Evolutionary conservation across 768 basidiomycete species (phyloP).

Genomic region (Suillus subaureus): DNA sequence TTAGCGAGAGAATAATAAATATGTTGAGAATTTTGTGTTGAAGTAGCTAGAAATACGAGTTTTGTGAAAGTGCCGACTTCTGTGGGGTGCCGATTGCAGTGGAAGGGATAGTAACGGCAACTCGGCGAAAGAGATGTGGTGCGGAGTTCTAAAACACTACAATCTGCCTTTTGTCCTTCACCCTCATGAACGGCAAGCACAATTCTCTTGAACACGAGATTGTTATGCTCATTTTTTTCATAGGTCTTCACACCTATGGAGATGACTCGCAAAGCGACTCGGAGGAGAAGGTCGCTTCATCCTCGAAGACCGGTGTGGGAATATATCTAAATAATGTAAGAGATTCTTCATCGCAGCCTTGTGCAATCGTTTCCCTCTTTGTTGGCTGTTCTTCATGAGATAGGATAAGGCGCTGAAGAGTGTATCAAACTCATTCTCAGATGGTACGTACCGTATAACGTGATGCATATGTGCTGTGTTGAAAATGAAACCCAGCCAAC

Average conservation of each 20-base stretch:
- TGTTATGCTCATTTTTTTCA: neutral
- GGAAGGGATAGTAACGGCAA: slow-evolving; percentile 29
- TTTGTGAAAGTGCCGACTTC: too few species aligned
- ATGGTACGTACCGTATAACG: slow-evolving; percentile 25
- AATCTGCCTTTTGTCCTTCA: slow-evolving; percentile 8
- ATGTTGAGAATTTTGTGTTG: too few species aligned
- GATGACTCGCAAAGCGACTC: slow-evolving; percentile 65
- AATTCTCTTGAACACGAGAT: slow-evolving; percentile 3
- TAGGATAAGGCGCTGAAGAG: slow-evolving; percentile 60
- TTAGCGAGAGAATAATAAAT: too few species aligned
- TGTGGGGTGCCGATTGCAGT: too few species aligned
- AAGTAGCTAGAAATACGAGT: too few species aligned
- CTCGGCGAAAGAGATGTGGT: slow-evolving; percentile 20
- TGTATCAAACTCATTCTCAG: slow-evolving; percentile 27
- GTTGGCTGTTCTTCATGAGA: slow-evolving; percentile 63
- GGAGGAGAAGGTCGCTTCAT: slow-evolving; percentile 43
- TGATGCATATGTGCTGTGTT: neutral
- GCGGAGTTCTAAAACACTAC: slow-evolving; percentile 28
- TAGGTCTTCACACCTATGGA: slow-evolving; percentile 65
- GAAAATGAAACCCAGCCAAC: slow-evolving; percentile 5
- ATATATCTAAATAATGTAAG: slow-evolving; percentile 56
- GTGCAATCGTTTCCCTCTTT: slow-evolving; percentile 63
- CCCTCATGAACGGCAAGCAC: slow-evolving; percentile 34
- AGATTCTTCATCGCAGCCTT: slow-evolving; percentile 43
- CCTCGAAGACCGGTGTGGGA: slow-evolving; percentile 20